Evolutionary conservation across 78 protist species (phyloP), one percentile per base, ranked within the genome.

Genomic region (Dictyostelium purpureum): DNA sequence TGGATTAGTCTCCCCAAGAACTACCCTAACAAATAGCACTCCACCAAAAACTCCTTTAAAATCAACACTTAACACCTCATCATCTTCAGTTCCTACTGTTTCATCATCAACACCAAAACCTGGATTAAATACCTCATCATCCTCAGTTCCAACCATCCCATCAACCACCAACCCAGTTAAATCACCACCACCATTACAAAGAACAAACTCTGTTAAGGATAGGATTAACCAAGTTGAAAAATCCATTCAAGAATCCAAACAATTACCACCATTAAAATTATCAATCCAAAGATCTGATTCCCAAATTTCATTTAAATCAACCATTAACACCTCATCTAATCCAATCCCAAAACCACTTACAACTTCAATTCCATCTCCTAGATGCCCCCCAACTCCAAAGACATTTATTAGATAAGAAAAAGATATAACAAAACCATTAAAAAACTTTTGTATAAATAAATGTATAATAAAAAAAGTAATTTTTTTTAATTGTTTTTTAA

Each of bases 181-280:
- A 16, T n/a, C 24, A 16, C 75, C 75, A 18, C 78, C 38, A 71
- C 24, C 52, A 38, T 43, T 43, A 71, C 78, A 71, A 71, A 71
- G 78, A 43, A 71, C 78, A 38, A 18, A 21, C 40, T 71, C 78
- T 26, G 78, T 71, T 3, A 71, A 71, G 11, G 78, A 71, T n/a
- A 71, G 28, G 26, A 71, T 71, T 43, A 26, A 43, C 26, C 59
- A 43, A 43, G 52, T 38, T 43, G 78, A 71, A 45, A 71, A 71
- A 71, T 43, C 16, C 43, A 24, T 71, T n/a, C 14, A 54, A 24
- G 78, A 71, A 9, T 71, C 78, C 0, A 26, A 71, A 9, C 40
- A 43, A 26, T 35, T 37, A 38, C 40, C 52, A 71, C 52, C 78
- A 38, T n/a, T n/a, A n/a, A n/a, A n/a, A n/a, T 43, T 24, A 71